phyloP scores from a whole-genome alignment of 257 asterid genomes.

The Cynanchum wilfordii region DNA sequence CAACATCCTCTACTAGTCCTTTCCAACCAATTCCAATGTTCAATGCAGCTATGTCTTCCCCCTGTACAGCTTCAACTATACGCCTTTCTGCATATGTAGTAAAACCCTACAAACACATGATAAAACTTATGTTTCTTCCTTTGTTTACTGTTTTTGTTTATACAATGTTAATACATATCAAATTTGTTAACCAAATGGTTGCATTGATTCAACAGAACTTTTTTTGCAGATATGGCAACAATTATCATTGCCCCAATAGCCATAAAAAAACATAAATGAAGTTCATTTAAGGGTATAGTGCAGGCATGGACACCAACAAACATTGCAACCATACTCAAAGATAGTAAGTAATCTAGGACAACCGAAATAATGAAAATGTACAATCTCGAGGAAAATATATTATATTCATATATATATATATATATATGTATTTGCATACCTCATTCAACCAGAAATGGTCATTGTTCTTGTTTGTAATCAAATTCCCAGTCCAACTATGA shows the following conservation, averaged over 20 bases:
- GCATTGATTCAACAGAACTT: not conserved
- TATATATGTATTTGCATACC: conserved; percentile 31
- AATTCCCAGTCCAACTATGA: conserved; percentile 97
- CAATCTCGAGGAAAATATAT: not conserved
- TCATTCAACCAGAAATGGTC: conserved; percentile 99
- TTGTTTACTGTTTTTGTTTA: too few species aligned
- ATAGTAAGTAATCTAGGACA: not conserved
- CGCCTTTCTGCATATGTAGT: conserved; percentile 90
- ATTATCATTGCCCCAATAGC: not conserved
- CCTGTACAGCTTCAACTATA: conserved; percentile 93
- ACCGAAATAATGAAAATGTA: not conserved
- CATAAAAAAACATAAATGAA: too few species aligned
- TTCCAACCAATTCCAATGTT: conserved; percentile 87
- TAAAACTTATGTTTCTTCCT: not conserved
- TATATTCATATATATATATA: too few species aligned
- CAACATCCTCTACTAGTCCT: conserved; percentile 64
- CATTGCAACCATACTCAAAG: not conserved
- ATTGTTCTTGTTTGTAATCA: conserved; percentile 90
- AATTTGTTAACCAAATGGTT: not conserved
- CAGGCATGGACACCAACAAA: not conserved
- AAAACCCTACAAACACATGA: conserved; percentile 59
- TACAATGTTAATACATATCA: too few species aligned
- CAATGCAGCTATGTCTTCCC: conserved; percentile 64
- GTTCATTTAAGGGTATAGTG: not conserved
- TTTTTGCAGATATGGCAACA: not conserved